These are phyloP conservation scores for Podospora fimiseda DNA, from an alignment of 495 filamentous ascomycete genomes.

Conservation along the genomic window DNA sequence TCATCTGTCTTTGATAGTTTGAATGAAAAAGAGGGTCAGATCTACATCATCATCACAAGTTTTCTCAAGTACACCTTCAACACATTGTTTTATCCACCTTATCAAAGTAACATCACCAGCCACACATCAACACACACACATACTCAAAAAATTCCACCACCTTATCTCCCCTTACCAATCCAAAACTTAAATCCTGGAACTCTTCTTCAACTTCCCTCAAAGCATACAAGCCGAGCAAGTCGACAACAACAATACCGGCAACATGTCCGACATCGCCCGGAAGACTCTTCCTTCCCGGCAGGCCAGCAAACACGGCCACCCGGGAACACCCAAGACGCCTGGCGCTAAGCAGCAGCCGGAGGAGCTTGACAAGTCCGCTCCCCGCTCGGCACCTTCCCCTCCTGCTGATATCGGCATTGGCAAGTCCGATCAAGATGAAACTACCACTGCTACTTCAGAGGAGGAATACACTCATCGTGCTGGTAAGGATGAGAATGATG, in stretches of 20 bases:
- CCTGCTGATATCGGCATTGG: slow-evolving; percentile 6
- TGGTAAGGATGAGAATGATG: slow-evolving; percentile 7
- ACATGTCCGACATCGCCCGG: slow-evolving; percentile 26
- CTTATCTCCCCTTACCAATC: neutral
- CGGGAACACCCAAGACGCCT: slow-evolving; percentile 8
- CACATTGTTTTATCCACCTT: neutral
- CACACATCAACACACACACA: neutral
- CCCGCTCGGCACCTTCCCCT: slow-evolving; percentile 12
- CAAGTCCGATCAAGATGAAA: neutral
- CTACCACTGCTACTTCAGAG: neutral
- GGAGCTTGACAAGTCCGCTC: slow-evolving; percentile 1
- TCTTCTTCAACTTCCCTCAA: neutral
- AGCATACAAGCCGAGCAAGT: slow-evolving; percentile 1
- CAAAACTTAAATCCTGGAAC: neutral
- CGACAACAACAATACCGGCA: slow-evolving; percentile 6
- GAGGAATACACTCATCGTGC: slow-evolving; percentile 20
- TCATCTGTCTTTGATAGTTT: too few relatives aligned
- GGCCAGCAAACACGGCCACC: neutral
- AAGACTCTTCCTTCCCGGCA: slow-evolving; percentile 14
- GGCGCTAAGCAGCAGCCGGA: slow-evolving; percentile 10
- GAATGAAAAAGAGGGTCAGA: neutral
- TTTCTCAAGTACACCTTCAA: neutral
- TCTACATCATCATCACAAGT: neutral
- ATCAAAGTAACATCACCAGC: neutral
- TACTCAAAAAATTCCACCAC: neutral